Evolutionary conservation across 1,284 basidiomycete species (phyloP).

Genomic region (Heterobasidion occidentale): DNA sequence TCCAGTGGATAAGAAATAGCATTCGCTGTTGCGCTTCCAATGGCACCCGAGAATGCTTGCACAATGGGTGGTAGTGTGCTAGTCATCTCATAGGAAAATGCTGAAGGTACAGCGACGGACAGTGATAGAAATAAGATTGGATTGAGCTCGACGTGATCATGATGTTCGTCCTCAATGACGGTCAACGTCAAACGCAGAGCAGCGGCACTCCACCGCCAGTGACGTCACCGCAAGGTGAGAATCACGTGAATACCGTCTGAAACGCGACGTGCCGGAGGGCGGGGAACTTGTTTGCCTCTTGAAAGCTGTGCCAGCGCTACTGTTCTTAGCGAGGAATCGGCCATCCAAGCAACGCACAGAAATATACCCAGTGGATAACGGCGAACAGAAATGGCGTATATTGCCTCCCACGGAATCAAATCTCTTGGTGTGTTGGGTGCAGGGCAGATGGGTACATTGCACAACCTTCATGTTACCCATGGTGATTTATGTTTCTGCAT

Average conservation of each 20-base stretch:
- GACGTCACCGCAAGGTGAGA: too few species aligned
- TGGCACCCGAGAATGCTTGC: constrained; percentile 46
- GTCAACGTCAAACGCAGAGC: too few species aligned
- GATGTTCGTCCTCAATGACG: neutral
- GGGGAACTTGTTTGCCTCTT: too few species aligned
- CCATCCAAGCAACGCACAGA: too few species aligned
- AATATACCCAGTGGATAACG: too few species aligned
- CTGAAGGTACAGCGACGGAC: neutral
- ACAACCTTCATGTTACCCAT: neutral
- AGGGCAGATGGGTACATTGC: constrained; percentile 69
- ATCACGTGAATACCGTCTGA: too few species aligned
- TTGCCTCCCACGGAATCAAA: constrained; percentile 58
- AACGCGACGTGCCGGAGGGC: too few species aligned
- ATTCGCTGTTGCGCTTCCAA: constrained; percentile 47
- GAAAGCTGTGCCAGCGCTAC: too few species aligned
- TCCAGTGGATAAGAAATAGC: constrained; percentile 46
- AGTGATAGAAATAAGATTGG: neutral
- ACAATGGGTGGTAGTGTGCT: constrained; percentile 47
- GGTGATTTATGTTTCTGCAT: neutral
- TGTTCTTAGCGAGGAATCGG: too few species aligned
- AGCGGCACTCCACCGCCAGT: too few species aligned
- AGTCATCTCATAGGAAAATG: constrained; percentile 30
- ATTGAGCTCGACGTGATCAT: neutral
- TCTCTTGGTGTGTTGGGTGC: constrained; percentile 68
- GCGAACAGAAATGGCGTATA: neutral